Base-by-base conservation (phyloP, 1,284 basidiomycete genomes). In the Sporisorium reilianum region DNA sequence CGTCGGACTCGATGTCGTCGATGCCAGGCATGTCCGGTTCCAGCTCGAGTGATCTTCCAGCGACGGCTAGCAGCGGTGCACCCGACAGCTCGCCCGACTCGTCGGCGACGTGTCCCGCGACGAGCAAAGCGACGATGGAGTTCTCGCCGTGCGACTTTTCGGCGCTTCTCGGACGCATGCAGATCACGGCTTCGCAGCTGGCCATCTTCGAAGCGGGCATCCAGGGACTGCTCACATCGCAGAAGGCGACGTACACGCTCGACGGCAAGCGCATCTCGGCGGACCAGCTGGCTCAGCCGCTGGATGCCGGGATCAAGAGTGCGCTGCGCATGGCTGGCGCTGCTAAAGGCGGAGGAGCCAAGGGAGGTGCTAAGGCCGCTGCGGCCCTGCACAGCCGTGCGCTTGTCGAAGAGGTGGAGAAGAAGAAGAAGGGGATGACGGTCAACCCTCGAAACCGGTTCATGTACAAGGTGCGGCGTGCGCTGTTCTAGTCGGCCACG, bases 121-220 rank as follows among this genome's bases (percentile, higher is more conserved):
- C 42, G 11, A 38, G 42, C 9, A 55, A 55, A n/a, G 46, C 70
- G 0, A 53, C 48, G 2, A 32, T 74, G 23, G 38, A 48, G 16
- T 55, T 74, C 51, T 20, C 63, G 0, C 58, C 64, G 7, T 69
- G 62, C 55, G 71, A 74, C 28, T 12, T 74, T 3, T 52, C 60
- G 3, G 40, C 55, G 3, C 42, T 74, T 7, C 40, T 74, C n/a
- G 45, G 23, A 1, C 30, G 48, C 2, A 74, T 74, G 71, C 14
- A 60, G 22, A 42, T 67, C 48, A 68, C 60, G 5, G 16, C 50
- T 12, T 34, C 58, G 23, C 71, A 74, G 23, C 52, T 65, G 3
- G 64, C 64, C n/a, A 56, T 30, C 2, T 68, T 74, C 28, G 54
- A 60, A 46, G 46, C 65, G 6, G 65, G 71, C 1, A 2, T 68